These are phyloP conservation scores for Lentinula sp. DNA, from an alignment of 768 basidiomycete genomes.

Conservation along the genomic window DNA sequence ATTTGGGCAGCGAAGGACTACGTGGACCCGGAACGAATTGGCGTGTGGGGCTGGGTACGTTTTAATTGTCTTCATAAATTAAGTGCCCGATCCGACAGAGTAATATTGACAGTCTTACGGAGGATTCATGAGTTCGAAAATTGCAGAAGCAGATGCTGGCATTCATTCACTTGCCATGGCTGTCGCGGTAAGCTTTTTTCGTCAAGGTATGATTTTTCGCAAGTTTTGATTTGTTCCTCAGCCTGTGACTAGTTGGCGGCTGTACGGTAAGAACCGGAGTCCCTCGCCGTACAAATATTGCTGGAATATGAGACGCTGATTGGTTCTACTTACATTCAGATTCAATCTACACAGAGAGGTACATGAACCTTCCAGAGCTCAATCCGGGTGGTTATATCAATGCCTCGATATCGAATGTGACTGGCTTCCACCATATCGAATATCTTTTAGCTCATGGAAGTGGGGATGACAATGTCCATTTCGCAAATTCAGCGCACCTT, in stretches of 20 bases:
- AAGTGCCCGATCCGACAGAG: neutral
- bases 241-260: constrained; percentile 84
- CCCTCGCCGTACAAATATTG: neutral
- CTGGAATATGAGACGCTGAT: neutral
- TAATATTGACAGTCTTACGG: constrained; percentile 70
- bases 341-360: constrained; percentile 95
- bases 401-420: constrained; percentile 83
- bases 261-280: constrained; percentile 53
- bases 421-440: constrained; percentile 74
- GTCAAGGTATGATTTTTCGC: neutral
- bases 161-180: constrained; percentile 90
- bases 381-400: constrained; percentile 89
- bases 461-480: constrained; percentile 97
- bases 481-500: constrained; percentile 82
- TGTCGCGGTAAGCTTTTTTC: constrained; percentile 60
- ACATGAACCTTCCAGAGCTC: constrained; percentile 79
- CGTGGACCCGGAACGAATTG: constrained; percentile 83
- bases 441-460: constrained; percentile 89
- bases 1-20: constrained; percentile 84
- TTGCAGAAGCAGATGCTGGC: constrained; percentile 84
- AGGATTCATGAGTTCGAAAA: constrained; percentile 92
- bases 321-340: constrained; percentile 36
- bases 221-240: constrained; percentile 20
- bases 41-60: constrained; percentile 96
- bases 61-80: neutral